Conservation (phyloP, 495 filamentous ascomycete species). For the Talaromyces stipitatus region DNA sequence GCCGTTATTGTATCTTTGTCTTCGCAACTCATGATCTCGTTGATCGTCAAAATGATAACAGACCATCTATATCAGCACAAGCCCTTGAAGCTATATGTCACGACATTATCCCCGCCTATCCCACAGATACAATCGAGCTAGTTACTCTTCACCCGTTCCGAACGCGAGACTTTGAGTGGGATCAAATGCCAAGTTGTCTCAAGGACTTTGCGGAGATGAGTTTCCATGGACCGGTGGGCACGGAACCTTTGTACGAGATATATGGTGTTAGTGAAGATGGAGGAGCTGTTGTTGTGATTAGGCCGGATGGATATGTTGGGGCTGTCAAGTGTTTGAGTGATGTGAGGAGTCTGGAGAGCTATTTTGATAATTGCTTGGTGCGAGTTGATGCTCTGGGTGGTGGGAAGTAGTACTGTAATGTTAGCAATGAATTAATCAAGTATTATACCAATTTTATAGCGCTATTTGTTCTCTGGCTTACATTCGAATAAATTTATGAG, state of each 20-base stretch:
- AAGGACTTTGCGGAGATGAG: slow-evolving; percentile 54
- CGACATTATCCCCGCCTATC: background rate
- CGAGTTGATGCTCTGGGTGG: background rate
- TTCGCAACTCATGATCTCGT: slow-evolving; percentile 19
- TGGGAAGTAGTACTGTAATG: background rate
- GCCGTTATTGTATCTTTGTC: slow-evolving; percentile 63
- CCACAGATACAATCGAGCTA: slow-evolving; percentile 47
- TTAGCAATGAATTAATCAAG: too few relatives aligned
- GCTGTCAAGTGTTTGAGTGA: slow-evolving; percentile 7
- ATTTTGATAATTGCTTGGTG: background rate
- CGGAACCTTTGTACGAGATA: slow-evolving; percentile 27
- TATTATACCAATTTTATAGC: too few relatives aligned
- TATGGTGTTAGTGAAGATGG: background rate
- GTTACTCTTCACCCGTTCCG: slow-evolving; percentile 40
- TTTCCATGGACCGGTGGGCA: slow-evolving; percentile 50
- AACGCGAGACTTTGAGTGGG: background rate
- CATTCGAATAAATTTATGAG: too few relatives aligned
- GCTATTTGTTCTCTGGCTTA: too few relatives aligned
- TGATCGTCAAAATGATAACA: background rate
- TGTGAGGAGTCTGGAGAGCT: background rate
- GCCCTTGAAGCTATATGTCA: background rate
- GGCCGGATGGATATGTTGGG: slow-evolving; percentile 65
- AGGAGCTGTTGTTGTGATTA: slow-evolving; percentile 46
- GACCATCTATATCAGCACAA: background rate
- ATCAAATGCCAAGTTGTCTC: background rate